Conservation (phyloP, 2,329 filamentous ascomycete species). For the Beauveria brongniartii region DNA sequence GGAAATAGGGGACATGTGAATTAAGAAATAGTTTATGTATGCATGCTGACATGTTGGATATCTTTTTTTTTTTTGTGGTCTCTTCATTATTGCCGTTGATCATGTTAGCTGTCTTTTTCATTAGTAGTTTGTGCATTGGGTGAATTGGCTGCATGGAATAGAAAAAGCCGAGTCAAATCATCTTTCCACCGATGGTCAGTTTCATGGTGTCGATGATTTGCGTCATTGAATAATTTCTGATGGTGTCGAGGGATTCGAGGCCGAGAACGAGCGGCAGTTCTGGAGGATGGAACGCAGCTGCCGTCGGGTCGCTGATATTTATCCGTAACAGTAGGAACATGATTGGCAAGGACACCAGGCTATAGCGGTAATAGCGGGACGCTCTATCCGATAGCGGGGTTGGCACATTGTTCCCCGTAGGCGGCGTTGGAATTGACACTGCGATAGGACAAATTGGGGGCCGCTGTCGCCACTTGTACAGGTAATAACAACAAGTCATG, state of each 20-base stretch:
- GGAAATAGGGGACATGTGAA: conserved; percentile 31
- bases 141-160: conserved; percentile 1
- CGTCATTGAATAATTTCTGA: background rate
- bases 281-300: background rate
- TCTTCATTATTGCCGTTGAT: background rate
- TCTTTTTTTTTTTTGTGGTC: background rate
- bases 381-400: conserved; percentile 1
- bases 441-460: background rate
- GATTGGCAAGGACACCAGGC: background rate
- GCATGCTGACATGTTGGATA: background rate
- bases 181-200: background rate
- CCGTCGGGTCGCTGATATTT: background rate
- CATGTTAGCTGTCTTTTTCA: background rate
- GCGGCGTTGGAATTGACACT: background rate
- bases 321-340: background rate
- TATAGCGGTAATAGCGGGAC: conserved; percentile 9
- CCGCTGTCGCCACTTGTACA: background rate
- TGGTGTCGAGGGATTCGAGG: background rate
- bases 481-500: background rate
- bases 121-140: background rate
- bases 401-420: background rate
- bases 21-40: background rate
- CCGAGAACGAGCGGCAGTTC: background rate
- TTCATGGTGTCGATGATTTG: background rate
- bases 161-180: background rate